Evolutionary conservation across 441 rosid genomes (phyloP).

Genomic region (Corymbia citriodora): DNA sequence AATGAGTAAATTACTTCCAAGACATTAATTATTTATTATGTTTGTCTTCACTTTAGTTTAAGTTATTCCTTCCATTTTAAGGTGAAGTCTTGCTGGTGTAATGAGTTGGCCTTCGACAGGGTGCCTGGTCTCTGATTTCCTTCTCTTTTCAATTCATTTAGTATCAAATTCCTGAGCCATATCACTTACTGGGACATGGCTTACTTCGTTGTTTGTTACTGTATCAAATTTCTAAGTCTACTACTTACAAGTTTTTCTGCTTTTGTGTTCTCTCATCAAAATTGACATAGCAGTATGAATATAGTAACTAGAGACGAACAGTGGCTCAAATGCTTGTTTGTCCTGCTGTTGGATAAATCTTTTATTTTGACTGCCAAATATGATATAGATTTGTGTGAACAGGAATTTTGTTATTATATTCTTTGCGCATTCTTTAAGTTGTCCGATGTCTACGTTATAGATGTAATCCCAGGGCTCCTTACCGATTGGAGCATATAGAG

Average conservation of each 20-base stretch:
- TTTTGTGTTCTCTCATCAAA: background rate
- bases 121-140: background rate
- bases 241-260: background rate
- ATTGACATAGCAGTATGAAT: background rate
- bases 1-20: background rate
- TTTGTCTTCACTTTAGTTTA: background rate
- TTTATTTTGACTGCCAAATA: background rate
- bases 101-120: background rate
- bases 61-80: background rate
- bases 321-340: background rate
- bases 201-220: background rate
- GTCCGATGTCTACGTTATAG: background rate
- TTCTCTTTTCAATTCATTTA: background rate
- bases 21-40: background rate
- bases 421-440: background rate
- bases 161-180: background rate
- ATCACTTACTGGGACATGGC: background rate
- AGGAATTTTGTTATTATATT: background rate
- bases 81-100: background rate
- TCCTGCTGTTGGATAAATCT: background rate
- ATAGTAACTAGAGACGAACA: background rate
- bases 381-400: background rate
- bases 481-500: background rate
- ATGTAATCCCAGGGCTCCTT: background rate
- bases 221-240: background rate